phyloP scores from a whole-genome alignment of 2,329 filamentous ascomycete species.

The Aspergillus versicolor region DNA sequence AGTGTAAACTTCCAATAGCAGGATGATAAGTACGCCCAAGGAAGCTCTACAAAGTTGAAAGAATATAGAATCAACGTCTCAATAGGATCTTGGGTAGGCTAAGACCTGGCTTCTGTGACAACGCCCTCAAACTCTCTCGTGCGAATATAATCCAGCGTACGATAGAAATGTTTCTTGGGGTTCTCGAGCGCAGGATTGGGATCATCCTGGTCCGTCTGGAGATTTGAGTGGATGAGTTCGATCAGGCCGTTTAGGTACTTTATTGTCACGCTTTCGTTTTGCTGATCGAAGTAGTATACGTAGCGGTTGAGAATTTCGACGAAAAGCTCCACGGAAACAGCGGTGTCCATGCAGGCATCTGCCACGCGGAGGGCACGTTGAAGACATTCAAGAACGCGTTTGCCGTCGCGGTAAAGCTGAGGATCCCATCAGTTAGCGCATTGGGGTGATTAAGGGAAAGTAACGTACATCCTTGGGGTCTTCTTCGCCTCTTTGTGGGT shows the following conservation, averaged over 20 bases:
- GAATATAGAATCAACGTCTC: neutral
- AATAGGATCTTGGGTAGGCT: neutral
- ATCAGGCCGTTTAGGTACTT: conserved; percentile 98
- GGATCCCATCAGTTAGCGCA: conserved; percentile 5
- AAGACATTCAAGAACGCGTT: conserved; percentile 92
- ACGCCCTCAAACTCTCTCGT: conserved; percentile 92
- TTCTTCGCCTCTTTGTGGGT: conserved; percentile 71
- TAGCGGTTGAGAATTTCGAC: conserved; percentile 98
- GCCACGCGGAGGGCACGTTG: conserved; percentile 93
- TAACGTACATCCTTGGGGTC: conserved; percentile 73
- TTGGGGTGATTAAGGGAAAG: neutral
- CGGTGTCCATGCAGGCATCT: conserved; percentile 98
- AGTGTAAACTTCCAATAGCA: neutral
- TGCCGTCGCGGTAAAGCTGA: conserved; percentile 93
- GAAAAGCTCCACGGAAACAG: conserved; percentile 94
- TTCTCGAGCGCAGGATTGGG: conserved; percentile 75
- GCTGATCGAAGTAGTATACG: conserved; percentile 98
- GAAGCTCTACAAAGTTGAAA: neutral
- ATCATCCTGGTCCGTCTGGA: conserved; percentile 71
- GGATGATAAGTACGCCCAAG: neutral
- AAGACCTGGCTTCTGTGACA: conserved; percentile 61
- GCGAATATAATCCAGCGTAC: conserved; percentile 90
- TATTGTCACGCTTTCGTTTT: conserved; percentile 96
- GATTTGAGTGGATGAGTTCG: conserved; percentile 95
- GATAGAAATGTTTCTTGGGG: conserved; percentile 89